Percentiles rank a stretch among this genome's conserved stretches.
phyloP scores from a whole-genome alignment of 495 filamentous ascomycete genomes.

The Bacidia rubella region DNA sequence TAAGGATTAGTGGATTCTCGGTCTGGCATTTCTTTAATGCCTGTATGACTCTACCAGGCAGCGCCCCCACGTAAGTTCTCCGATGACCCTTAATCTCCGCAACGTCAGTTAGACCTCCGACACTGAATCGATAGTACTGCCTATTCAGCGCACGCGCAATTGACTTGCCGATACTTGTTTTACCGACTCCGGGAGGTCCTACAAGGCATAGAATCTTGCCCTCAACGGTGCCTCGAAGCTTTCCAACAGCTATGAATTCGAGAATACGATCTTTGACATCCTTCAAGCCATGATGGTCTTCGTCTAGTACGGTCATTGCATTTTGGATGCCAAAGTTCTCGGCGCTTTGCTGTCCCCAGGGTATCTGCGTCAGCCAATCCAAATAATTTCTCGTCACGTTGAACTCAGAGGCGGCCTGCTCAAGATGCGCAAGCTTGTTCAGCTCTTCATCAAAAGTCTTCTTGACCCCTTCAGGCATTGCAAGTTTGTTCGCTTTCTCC shows the following conservation, averaged over 20 bases:
- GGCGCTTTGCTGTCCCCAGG: conserved; percentile 89
- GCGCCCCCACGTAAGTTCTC: conserved; percentile 89
- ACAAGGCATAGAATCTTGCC: conserved; percentile 98
- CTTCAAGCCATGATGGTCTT: conserved; percentile 94
- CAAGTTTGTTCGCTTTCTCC: conserved; percentile 84
- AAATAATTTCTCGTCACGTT: conserved; percentile 99
- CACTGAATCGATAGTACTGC: conserved; percentile 95
- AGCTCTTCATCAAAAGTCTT: conserved; percentile 98
- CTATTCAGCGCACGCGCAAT: conserved; percentile 89
- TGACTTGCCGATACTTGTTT: conserved; percentile 97
- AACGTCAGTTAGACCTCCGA: conserved; percentile 92
- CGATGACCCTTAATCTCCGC: conserved; percentile 99
- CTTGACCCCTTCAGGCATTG: conserved; percentile 91
- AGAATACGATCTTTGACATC: conserved; percentile 98
- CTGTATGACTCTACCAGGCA: conserved; percentile 94
- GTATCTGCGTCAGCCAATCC: conserved; percentile 96
- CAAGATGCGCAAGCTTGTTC: conserved; percentile 88
- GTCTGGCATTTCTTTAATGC: conserved; percentile 98
- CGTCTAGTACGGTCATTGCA: conserved; percentile 81
- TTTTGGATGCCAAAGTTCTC: conserved; percentile 94
- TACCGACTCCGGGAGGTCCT: conserved; percentile 90
- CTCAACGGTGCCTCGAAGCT: conserved; percentile 92
- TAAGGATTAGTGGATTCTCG: conserved; percentile 90
- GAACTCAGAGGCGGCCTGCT: conserved; percentile 91
- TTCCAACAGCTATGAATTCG: conserved; percentile 97